phyloP scores from a whole-genome alignment of 257 asterid genomes.

The Ilex asprella region DNA sequence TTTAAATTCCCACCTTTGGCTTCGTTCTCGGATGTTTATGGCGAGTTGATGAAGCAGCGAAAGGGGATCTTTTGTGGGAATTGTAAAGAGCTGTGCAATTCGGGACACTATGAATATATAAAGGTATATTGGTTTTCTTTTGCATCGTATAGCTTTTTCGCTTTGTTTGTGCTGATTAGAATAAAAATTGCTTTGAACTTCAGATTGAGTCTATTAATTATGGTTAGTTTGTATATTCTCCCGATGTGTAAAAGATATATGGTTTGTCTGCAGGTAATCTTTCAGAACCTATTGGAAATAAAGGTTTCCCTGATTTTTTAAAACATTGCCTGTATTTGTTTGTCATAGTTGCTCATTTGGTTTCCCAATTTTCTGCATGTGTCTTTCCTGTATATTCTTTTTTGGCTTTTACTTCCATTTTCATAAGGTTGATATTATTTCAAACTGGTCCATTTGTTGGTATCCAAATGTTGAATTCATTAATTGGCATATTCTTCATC shows the following conservation, averaged over 20 bases:
- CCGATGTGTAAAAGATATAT: not conserved
- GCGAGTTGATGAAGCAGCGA: conserved; percentile 47
- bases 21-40: conserved; percentile 76
- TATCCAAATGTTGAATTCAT: not conserved
- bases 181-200: no score
- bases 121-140: conserved; percentile 39
- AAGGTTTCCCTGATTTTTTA: not conserved
- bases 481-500: not conserved
- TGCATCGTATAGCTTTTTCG: no score
- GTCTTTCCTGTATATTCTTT: not conserved
- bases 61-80: conserved; percentile 45
- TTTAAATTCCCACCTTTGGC: conserved; percentile 65
- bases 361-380: not conserved
- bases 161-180: not conserved
- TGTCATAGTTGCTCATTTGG: not conserved
- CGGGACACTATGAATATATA: conserved; percentile 32
- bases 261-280: not conserved
- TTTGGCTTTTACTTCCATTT: not conserved
- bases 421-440: not conserved
- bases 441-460: not conserved
- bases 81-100: conserved; percentile 60
- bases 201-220: no score
- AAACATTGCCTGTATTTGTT: not conserved
- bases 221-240: not conserved
- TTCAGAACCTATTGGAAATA: not conserved